phyloP scores from a whole-genome alignment of 495 filamentous ascomycete species.

The Letharia lupina region DNA sequence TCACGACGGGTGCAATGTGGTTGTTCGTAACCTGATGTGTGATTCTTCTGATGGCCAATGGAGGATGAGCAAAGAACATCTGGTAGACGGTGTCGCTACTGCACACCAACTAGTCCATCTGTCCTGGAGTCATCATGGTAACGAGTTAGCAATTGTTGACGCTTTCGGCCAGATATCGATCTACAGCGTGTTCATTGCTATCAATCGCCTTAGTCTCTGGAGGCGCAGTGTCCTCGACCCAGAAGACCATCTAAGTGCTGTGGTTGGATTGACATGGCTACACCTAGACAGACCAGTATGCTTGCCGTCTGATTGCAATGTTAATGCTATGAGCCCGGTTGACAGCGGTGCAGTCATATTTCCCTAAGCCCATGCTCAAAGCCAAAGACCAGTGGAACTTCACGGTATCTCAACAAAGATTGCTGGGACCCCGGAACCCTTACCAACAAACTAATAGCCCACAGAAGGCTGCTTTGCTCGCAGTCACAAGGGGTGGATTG shows the following conservation, averaged over 20 bases:
- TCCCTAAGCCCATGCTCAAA: slow-evolving; percentile 41
- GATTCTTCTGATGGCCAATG: slow-evolving; percentile 64
- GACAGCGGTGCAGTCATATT: slow-evolving; percentile 25
- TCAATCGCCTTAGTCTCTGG: slow-evolving; percentile 55
- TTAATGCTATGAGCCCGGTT: slow-evolving; percentile 8
- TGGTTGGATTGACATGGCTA: slow-evolving; percentile 84
- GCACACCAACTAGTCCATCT: slow-evolving; percentile 59
- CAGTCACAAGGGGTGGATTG: slow-evolving; percentile 59
- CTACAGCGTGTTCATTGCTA: slow-evolving; percentile 48
- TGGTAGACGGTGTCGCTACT: slow-evolving; percentile 36
- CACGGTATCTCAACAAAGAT: slow-evolving; percentile 39
- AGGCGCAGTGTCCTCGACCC: slow-evolving; percentile 50
- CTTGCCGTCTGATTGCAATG: slow-evolving; percentile 15
- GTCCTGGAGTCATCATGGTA: slow-evolving; percentile 65
- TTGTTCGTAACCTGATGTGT: slow-evolving; percentile 63
- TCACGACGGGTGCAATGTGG: slow-evolving; percentile 56
- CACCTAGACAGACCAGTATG: slow-evolving; percentile 50
- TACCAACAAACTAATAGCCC: slow-evolving; percentile 25
- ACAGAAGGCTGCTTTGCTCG: slow-evolving; percentile 57
- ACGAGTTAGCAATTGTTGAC: slow-evolving; percentile 72
- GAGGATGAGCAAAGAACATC: slow-evolving; percentile 58
- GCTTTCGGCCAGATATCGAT: slow-evolving; percentile 63
- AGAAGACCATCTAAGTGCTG: slow-evolving; percentile 59
- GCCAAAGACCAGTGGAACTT: slow-evolving; percentile 46
- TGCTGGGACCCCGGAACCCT: slow-evolving; percentile 59